A percentile compares a stretch with the other conserved stretches of the same genome.
Conservation (phyloP, 169 alveolate species). For the Babesia ovata region DNA sequence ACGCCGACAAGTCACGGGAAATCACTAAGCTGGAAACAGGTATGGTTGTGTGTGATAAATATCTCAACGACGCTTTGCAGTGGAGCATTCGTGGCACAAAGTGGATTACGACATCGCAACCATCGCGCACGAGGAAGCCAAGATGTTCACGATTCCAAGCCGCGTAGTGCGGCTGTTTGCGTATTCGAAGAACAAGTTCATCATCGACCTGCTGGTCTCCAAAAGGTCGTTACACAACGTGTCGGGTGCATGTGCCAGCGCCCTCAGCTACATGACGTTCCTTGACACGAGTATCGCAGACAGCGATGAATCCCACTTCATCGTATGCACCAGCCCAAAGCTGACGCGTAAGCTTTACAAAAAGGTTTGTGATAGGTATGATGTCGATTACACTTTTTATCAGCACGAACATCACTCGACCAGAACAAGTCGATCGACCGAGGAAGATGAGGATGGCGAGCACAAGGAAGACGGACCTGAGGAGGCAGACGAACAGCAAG, state of each 20-base stretch:
- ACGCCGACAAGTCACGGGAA: neutral
- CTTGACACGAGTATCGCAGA: neutral
- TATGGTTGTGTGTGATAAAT: neutral
- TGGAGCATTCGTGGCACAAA: conserved; percentile 37
- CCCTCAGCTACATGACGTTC: conserved; percentile 43
- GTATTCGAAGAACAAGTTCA: conserved; percentile 30
- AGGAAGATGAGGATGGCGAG: neutral
- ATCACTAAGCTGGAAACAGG: neutral
- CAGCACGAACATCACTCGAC: neutral
- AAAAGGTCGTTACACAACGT: conserved; percentile 23
- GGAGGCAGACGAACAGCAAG: neutral
- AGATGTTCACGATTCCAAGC: conserved; percentile 27
- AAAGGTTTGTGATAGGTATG: conserved; percentile 1
- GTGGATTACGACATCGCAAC: conserved; percentile 28
- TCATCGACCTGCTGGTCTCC: conserved; percentile 14
- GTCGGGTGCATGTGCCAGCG: conserved; percentile 20
- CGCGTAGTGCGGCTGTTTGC: conserved; percentile 19
- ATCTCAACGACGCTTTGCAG: neutral
- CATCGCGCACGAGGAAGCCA: conserved; percentile 16
- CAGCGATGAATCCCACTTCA: conserved; percentile 22
- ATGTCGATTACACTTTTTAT: neutral
- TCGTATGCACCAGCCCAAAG: conserved; percentile 35
- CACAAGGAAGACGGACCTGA: neutral
- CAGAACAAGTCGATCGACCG: neutral
- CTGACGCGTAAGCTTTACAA: neutral